Base-by-base conservation (phyloP, 2,329 filamentous ascomycete genomes). In the Exophiala lecanii-corni region DNA sequence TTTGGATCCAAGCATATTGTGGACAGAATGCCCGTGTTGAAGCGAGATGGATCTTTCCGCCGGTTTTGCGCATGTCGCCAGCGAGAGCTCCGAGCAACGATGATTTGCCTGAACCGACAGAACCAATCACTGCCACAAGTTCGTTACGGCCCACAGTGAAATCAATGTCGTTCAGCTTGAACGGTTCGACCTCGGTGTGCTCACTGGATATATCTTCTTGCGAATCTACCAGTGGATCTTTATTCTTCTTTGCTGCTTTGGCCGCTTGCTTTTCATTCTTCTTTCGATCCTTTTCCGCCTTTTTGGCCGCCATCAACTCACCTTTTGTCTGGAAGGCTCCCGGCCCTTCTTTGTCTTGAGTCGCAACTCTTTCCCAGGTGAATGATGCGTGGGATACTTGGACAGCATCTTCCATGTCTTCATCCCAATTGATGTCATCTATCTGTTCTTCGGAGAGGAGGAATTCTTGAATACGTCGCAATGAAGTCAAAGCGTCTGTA, bases 1-100 rank as follows among this genome's bases (percentile, higher is more conserved):
- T 97, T 60, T 97, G 91, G 36, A 98, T 95, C 92, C 92, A 98
- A 0, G 92, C 87, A 59, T 95, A 95, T 61, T 98, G 91, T 0
- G 91, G 91, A 54, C 92, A 97, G 57, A 95, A 96, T 0, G 91
- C 87, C 49, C 89, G 75, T 2, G 81, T 82, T 0, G 87, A 87
- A 30, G 89, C 86, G 55, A 92, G 76, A 0, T 79, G 75, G 4
- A 94, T 76, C 26, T 83, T 75, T 9, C 89, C 89, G 3, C 67
- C 69, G 0, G 86, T 94, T 62, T 83, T 84, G 33, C 89, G 81
- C 91, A 97, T 97, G 52, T 97, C 91, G 17, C 92, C 91, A 1
- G 89, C 91, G 34, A 98, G 69, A 1, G 91, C 89, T 23, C 88
- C 85, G 2, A 98, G 77, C 1, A 98, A 68, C 0, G 89, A 96